Conservation (phyloP, 1,284 basidiomycete genomes). For the Microbotryum saponariae region DNA sequence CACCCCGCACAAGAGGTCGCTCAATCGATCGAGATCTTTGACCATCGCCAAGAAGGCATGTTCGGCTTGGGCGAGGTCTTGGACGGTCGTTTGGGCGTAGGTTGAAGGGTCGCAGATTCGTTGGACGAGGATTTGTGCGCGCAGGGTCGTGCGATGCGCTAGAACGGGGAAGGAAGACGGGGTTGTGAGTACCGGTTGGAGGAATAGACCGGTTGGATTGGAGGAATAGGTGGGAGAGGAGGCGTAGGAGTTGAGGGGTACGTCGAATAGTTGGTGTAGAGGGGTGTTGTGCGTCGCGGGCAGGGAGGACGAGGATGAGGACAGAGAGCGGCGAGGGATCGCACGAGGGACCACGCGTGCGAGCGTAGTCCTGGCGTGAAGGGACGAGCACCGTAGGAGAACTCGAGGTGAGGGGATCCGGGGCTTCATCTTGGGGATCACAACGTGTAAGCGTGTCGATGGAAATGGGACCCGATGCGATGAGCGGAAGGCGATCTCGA, state of each 20-base stretch:
- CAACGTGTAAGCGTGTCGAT: too few species aligned
- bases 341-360: neutral
- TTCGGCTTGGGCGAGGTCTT: constrained; percentile 36
- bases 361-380: too few species aligned
- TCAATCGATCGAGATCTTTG: constrained; percentile 89
- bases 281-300: constrained; percentile 3
- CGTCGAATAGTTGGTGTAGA: constrained; percentile 25
- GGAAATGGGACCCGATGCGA: too few species aligned
- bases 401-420: too few species aligned
- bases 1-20: constrained; percentile 88
- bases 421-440: too few species aligned
- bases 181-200: constrained; percentile 54
- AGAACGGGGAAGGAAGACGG: constrained; percentile 58
- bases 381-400: too few species aligned
- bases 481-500: too few species aligned
- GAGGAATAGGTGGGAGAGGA: constrained; percentile 7
- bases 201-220: constrained; percentile 60
- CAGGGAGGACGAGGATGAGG: too few species aligned
- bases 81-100: constrained; percentile 6
- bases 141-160: constrained; percentile 60
- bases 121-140: constrained; percentile 64
- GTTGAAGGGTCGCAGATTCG: constrained; percentile 56
- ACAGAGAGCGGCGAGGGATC: neutral
- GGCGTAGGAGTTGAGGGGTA: constrained; percentile 9
- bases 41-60: constrained; percentile 70